Evolutionary conservation across 495 filamentous ascomycete species (phyloP), one percentile per base, ranked within the genome.

Genomic region (Peziza echinospora): DNA sequence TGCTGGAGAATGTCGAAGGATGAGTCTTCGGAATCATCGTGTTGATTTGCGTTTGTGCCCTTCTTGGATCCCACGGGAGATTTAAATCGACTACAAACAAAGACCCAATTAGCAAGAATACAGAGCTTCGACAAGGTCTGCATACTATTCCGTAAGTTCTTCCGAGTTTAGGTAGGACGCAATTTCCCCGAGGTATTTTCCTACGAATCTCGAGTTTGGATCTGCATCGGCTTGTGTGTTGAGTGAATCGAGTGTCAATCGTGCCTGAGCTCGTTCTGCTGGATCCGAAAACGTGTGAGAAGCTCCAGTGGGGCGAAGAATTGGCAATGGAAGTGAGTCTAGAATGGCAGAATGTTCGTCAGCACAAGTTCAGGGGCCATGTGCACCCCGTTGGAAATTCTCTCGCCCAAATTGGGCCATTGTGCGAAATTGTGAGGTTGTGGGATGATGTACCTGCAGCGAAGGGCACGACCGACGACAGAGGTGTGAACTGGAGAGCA

Each of bases 401-500:
- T n/a, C n/a, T 34, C n/a, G 26, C 8, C n/a, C 26, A 34, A 10
- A 4, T 2, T 43, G 16, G n/a, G 16, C 41, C 41, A 19, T 9
- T 1, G 1, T 8, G n/a, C n/a, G 26, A 21, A 59, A 51, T 19
- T 30, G 21, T 13, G 21, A 47, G 26, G 37, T 26, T 24, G 39
- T 39, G 11, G 39, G 37, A 41, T 45, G 43, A 55, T 56, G 47
- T 66, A 92, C 89, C 78, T 49, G 87, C 68, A 50, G 77, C 76
- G 63, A 94, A 92, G 4, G 91, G 78, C 44, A 86, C 72, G 46
- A 93, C 75, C 21, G 84, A 91, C 21, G 82, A 84, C 61, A 94
- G 78, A 2, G 89, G 86, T 13, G 91, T 87, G 63, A 79, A 93
- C 26, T 84, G 83, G 39, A 99, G 66, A 8, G 87, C 87, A 56